Evolutionary conservation across 202 grass and related monocot species (phyloP), one percentile per base, ranked within the genome.

Genomic region (Zizania palustris): DNA sequence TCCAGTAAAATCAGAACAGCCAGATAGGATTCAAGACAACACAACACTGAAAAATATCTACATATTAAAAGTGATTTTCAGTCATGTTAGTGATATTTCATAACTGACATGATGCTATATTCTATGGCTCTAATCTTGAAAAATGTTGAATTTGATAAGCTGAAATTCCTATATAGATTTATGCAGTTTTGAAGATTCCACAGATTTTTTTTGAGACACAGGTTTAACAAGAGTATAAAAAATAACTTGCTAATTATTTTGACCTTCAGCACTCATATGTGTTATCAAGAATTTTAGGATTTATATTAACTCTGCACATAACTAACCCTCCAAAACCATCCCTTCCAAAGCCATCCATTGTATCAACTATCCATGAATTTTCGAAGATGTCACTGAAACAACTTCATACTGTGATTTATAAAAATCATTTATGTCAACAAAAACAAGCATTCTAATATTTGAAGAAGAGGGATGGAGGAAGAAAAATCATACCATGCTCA

Each of bases 401-500:
- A 35, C 14, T 12, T 33, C 45, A 51, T 51, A 10, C 0, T 14
- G 5, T 38, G 12, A 33, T 22, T 11, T 0, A 45, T 28, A 8
- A 16, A 16, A 69, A 71, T 9, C n/a, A 3, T 60, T 62, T 35
- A 3, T 60, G 16, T 19, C 6, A 60, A 37, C 3, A 49, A 11
- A 77, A 46, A 45, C 4, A 62, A 67, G 2, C 0, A 50, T 3
- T 71, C 19, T 49, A 33, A 62, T 54, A 53, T 67, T 3, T 69
- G 37, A 42, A 49, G 41, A 33, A 67, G 28, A 65, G 58, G 20
- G 9, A 49, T 33, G 11, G 34, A 49, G 16, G 7, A 68, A 46
- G 11, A 9, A 13, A 76, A 58, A 48, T 13, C 41, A 65, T 87
- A 89, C 86, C 28, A 6, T 92, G 64, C 60, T 90, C 78, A 5